These are phyloP conservation scores for Fennellomyces sp. DNA, from an alignment of 371 early-diverging fungal genomes.

Conservation along the genomic window DNA sequence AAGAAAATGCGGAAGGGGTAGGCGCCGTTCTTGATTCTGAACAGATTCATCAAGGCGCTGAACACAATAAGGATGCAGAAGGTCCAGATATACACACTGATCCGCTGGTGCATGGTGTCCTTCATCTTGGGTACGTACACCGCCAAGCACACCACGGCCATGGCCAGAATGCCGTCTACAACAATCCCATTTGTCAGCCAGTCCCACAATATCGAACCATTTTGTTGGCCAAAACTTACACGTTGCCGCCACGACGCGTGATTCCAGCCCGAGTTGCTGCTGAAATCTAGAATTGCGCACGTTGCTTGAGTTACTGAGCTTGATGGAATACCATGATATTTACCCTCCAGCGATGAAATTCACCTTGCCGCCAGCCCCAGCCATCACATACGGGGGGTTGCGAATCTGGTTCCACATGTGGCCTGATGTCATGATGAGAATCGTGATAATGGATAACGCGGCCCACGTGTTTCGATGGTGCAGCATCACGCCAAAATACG, in stretches of 20 bases:
- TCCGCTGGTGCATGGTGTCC: constrained; percentile 51
- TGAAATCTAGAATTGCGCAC: constrained; percentile 59
- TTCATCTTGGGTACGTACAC: constrained; percentile 40
- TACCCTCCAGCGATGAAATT: constrained; percentile 67
- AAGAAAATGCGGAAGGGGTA: constrained; percentile 80
- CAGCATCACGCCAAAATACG: constrained; percentile 53
- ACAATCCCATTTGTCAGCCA: too few relatives aligned
- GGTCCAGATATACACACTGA: constrained; percentile 58
- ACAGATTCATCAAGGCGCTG: constrained; percentile 65
- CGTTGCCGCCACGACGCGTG: constrained; percentile 74
- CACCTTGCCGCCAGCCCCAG: constrained; percentile 59
- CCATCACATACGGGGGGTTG: constrained; percentile 69
- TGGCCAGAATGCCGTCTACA: constrained; percentile 59
- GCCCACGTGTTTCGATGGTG: constrained; percentile 67
- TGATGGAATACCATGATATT: background rate
- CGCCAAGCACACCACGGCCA: constrained; percentile 53
- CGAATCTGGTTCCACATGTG: constrained; percentile 93
- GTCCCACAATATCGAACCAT: background rate
- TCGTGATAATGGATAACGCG: constrained; percentile 55
- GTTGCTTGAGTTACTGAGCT: background rate
- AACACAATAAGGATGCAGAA: constrained; percentile 60
- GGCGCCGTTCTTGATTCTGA: constrained; percentile 72
- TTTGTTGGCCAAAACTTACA: constrained; percentile 65
- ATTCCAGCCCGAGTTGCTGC: constrained; percentile 79
- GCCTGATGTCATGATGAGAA: constrained; percentile 79